Conservation (phyloP, 495 filamentous ascomycete species). For the Neurospora sp. region DNA sequence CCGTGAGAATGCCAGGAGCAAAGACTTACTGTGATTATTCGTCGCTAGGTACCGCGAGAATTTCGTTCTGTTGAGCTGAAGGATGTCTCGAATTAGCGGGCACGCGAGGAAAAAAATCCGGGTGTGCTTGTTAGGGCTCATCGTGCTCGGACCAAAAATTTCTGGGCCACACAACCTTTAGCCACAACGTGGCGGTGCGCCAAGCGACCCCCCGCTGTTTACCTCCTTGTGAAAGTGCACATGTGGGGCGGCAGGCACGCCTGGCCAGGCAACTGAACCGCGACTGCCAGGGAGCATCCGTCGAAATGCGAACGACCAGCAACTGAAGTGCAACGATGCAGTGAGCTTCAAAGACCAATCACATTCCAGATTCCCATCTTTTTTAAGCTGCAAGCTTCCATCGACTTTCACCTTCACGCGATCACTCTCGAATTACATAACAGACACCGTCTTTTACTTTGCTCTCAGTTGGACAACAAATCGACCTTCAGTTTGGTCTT, state of each 20-base stretch:
- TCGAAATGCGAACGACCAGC: not conserved
- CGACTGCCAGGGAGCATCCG: not conserved
- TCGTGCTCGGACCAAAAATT: conserved; percentile 16
- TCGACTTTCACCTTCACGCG: not conserved
- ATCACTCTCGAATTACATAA: not conserved
- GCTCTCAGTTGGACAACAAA: not conserved
- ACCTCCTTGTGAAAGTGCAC: not conserved
- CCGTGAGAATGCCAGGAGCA: not conserved
- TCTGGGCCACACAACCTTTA: not conserved
- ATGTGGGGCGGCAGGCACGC: not conserved
- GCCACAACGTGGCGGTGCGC: not conserved
- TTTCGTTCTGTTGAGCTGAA: conserved; percentile 21
- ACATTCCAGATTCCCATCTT: not conserved
- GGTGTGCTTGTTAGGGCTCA: conserved; percentile 29
- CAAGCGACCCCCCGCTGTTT: not conserved
- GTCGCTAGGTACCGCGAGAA: conserved; percentile 21
- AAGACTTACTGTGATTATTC: conserved; percentile 34
- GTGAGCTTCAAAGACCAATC: not conserved
- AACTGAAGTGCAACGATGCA: not conserved
- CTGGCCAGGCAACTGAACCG: not conserved
- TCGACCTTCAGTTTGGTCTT: not conserved
- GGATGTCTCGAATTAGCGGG: conserved; percentile 23
- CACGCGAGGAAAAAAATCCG: conserved; percentile 22
- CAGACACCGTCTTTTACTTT: not conserved
- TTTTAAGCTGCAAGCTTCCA: not conserved